Base-by-base conservation (phyloP, 768 basidiomycete genomes). In the Russula brevipes region DNA sequence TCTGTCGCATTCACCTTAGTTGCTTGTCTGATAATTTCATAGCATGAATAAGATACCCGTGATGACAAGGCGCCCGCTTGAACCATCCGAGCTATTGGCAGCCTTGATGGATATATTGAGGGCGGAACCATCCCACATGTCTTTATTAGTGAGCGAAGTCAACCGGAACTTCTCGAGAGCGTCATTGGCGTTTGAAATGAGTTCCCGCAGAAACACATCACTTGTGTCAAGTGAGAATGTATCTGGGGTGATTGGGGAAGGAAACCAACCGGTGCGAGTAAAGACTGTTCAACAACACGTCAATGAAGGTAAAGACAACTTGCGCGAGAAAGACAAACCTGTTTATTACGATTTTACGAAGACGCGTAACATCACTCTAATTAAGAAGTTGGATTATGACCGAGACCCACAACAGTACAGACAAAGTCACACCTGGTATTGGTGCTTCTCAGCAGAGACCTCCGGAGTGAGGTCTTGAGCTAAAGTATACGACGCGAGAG, bases 111-210 rank as follows among this genome's bases (percentile, higher is more conserved):
- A 96, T 66, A 99, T 87, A 72, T 99, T 99, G 67, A 96, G 79
- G 9, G 85, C 81, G 24, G 80, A 78, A 30, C 86, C 87, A 66
- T 87, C 81, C 78, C 89, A 85, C 24, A 87, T 76, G 24, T 74
- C 77, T 69, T 86, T 86, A 73, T 94, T 89, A 24, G 82, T 94
- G 67, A 99, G 79, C 4, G 91, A 80, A 14, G 85, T 87, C 49
- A 99, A 77, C 31, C 97, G 87, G 57, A 96, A 82, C 74, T 98
- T 98, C 74, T 98, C 96, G 56, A 98, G 78, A 2, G 97, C 97
- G 72, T 99, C 97, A 73, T 98, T 97, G 46, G 95, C 89, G 71
- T 96, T 96, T 7, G 93, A 95, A 68, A 95, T 83, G 54, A 95
- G 79, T 74, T 98, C 95, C 49, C 95, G 91, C 54, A 93, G 80